Evolutionary conservation across 495 filamentous ascomycete genomes (phyloP).

Genomic region (Penicillium macrosclerotiorum): DNA sequence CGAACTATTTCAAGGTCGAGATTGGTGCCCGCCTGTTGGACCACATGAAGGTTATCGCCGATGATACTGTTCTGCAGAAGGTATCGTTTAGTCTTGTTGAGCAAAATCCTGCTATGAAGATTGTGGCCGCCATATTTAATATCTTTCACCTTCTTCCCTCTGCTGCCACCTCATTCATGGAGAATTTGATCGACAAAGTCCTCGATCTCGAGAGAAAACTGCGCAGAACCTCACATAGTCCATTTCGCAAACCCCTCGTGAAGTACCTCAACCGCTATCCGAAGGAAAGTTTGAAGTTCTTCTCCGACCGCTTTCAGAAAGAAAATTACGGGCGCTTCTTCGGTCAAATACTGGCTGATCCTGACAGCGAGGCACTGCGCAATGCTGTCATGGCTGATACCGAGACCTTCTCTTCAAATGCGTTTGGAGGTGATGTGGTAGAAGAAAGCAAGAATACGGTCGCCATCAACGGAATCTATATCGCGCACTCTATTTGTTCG

Average conservation of each 20-base stretch:
- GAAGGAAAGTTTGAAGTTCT: constrained; percentile 78
- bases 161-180: constrained; percentile 86
- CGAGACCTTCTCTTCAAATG: constrained; percentile 62
- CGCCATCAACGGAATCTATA: constrained; percentile 83
- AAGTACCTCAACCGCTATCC: constrained; percentile 93
- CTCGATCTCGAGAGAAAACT: constrained; percentile 84
- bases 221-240: constrained; percentile 85
- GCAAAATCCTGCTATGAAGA: constrained; percentile 85
- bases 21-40: constrained; percentile 89
- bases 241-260: constrained; percentile 88
- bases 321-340: constrained; percentile 90
- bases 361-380: constrained; percentile 70
- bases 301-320: constrained; percentile 72
- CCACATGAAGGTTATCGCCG: constrained; percentile 89
- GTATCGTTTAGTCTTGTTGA: constrained; percentile 93
- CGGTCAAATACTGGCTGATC: constrained; percentile 79
- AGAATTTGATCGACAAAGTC: constrained; percentile 81
- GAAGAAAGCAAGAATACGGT: constrained; percentile 64
- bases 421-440: constrained; percentile 55
- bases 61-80: constrained; percentile 74
- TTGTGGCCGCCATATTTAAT: constrained; percentile 89
- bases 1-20: constrained; percentile 98
- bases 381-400: constrained; percentile 71
- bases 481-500: constrained; percentile 69
- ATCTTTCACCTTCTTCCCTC: constrained; percentile 93